A percentile compares a stretch with the other conserved stretches of the same genome.
phyloP scores from a whole-genome alignment of 192 early-diverging fungal genomes.

The Coemansia sp. region DNA sequence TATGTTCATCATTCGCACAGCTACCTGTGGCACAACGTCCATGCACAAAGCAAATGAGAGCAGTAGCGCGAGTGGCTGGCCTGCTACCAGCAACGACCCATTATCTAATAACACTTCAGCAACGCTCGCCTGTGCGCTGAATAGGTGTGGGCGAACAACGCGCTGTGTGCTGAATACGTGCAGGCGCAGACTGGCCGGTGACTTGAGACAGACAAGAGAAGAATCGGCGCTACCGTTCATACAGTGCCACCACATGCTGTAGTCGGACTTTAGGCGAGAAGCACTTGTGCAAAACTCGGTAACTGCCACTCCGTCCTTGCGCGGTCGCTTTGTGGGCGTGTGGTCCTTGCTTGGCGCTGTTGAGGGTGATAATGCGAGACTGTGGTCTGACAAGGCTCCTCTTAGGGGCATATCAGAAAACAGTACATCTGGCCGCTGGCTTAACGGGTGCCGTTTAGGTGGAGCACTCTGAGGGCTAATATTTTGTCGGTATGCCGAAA shows the following conservation, averaged over 20 bases:
- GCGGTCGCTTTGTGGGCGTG: slow-evolving; percentile 37
- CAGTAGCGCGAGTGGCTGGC: slow-evolving; percentile 24
- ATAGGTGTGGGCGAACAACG: slow-evolving; percentile 33
- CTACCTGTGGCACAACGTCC: slow-evolving; percentile 30
- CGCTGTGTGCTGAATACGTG: slow-evolving; percentile 9
- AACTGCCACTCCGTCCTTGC: slow-evolving; percentile 20
- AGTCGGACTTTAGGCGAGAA: slow-evolving; percentile 27
- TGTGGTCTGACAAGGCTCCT: background rate
- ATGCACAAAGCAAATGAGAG: slow-evolving; percentile 39
- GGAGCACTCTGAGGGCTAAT: slow-evolving; percentile 13
- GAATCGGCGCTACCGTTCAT: slow-evolving; percentile 16
- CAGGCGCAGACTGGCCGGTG: slow-evolving; percentile 20
- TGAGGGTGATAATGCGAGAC: background rate
- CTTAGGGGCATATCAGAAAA: background rate
- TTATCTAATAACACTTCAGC: slow-evolving; percentile 1
- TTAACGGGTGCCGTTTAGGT: slow-evolving; percentile 15
- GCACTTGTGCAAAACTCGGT: slow-evolving; percentile 19
- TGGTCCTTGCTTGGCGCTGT: background rate
- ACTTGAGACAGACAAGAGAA: slow-evolving; percentile 20
- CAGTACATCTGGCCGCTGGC: slow-evolving; percentile 17
- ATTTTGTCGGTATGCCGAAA: slow-evolving; percentile 20
- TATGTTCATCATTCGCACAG: slow-evolving; percentile 7
- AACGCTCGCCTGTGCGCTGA: slow-evolving; percentile 21
- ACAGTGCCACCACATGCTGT: slow-evolving; percentile 50
- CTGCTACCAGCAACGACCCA: slow-evolving; percentile 10